Evolutionary conservation across 306 rosid genomes (phyloP), one percentile per base, ranked within the genome.

Genomic region (Gynostemma pentaphyllum): DNA sequence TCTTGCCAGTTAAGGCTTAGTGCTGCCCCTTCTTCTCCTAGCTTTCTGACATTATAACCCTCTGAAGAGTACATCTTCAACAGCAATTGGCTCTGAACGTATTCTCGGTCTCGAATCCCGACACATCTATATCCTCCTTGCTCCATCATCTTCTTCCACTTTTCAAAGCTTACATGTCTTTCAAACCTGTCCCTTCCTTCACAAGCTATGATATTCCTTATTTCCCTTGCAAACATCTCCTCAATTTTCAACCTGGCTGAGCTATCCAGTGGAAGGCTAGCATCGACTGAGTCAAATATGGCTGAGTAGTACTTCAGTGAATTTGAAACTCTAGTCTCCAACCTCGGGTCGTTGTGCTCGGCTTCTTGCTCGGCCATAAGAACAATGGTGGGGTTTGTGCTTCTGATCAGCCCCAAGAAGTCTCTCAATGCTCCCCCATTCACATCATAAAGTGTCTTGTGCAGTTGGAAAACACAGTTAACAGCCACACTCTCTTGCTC

Each of bases 301-400:
- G 95, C 91, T 0, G 95, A 76, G 49, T 94, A 94, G 72, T 86
- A 75, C 41, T 77, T 81, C 73, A 94, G 51, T 0, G 99, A 81
- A 16, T 72, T 79, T 71, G 81, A 80, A 11, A 94, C 88, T 66
- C 99, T 77, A 4, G 74, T 68, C 36, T 86, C 97, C 74, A 86
- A 61, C 48, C 72, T 75, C 2, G 76, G 64, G 22, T 79, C 86
- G 16, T 86, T 84, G 81, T 88, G 97, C 46, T 86, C 86, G 12
- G 94, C 87, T 54, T 94, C 99, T 49, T 89, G 95, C 70, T 94
- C 99, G 2, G 83, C 97, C 86, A 85, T 62, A 0, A 86, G 63
- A 0, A 86, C 80, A 5, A 87, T 14, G 0, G 74, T 24, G 0
- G 99, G 97, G 55, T 85, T 87, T 7, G 95, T 85, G 86, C 99